Conservation (phyloP, 2,329 filamentous ascomycete species). For the Penicillium sp. region DNA sequence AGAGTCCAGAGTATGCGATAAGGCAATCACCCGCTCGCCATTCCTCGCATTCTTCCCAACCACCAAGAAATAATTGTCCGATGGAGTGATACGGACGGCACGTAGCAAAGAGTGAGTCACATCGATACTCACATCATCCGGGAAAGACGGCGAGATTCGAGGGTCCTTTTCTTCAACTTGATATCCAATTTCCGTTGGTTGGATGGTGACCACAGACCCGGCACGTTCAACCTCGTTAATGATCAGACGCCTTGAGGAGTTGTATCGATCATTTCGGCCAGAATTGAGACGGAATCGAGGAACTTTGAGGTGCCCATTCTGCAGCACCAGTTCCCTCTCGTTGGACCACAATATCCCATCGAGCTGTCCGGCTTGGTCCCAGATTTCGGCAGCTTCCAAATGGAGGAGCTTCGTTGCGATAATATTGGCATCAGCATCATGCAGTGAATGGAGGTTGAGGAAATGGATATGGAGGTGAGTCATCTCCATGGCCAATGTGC, state of each 20-base stretch:
- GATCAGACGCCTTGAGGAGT: conserved; percentile 24
- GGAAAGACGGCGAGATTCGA: neutral
- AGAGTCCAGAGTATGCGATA: conserved; percentile 16
- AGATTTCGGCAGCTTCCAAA: conserved; percentile 16
- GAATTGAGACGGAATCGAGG: conserved; percentile 28
- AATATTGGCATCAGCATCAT: neutral
- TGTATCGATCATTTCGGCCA: conserved; percentile 25
- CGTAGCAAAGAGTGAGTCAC: conserved; percentile 17
- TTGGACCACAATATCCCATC: conserved; percentile 29
- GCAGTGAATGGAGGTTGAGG: conserved; percentile 16
- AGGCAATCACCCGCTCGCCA: conserved; percentile 8
- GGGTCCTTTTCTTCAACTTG: conserved; percentile 9
- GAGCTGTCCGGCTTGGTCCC: conserved; percentile 15
- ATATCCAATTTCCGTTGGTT: conserved; percentile 9
- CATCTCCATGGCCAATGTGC: conserved; percentile 25
- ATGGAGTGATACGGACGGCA: conserved; percentile 10
- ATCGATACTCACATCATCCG: conserved; percentile 6
- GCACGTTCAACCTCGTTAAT: conserved; percentile 15
- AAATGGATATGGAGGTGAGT: conserved; percentile 22
- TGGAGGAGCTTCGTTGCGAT: conserved; percentile 20
- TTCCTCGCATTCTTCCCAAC: conserved; percentile 7
- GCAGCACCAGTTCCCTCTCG: conserved; percentile 31
- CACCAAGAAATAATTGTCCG: conserved; percentile 15
- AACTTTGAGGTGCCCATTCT: conserved; percentile 27
- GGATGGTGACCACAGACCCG: conserved; percentile 1